Percentiles rank a stretch among this genome's conserved stretches.
Conservation (phyloP, 192 early-diverging fungal species). For the Linnemannia exigua region DNA sequence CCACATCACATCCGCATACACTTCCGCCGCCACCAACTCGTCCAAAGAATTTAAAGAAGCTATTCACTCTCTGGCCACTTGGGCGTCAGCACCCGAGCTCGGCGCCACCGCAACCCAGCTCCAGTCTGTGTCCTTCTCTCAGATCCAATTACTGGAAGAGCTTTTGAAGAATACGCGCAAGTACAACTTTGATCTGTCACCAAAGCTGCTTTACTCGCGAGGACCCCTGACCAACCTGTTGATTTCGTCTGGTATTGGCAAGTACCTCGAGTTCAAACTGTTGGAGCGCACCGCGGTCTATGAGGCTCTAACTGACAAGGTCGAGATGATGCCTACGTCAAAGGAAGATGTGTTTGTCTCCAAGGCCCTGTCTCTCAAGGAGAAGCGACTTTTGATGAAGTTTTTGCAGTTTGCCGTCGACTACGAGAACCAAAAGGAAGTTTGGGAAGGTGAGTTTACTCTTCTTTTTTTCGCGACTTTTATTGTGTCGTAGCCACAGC, state of each 20-base stretch:
- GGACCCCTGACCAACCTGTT: constrained; percentile 82
- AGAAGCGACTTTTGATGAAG: constrained; percentile 94
- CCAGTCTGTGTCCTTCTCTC: constrained; percentile 17
- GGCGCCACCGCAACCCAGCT: constrained; percentile 17
- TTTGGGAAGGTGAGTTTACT: constrained; percentile 56
- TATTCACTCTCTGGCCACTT: constrained; percentile 30
- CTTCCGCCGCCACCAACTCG: background rate
- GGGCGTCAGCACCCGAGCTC: constrained; percentile 21
- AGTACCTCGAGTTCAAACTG: constrained; percentile 91
- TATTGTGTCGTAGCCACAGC: background rate
- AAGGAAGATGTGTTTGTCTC: constrained; percentile 95
- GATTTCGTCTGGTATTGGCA: constrained; percentile 82
- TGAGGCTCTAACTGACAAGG: constrained; percentile 44
- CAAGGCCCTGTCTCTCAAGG: constrained; percentile 78
- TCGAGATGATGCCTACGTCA: constrained; percentile 80
- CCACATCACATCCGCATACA: constrained; percentile 27
- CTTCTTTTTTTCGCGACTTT: constrained; percentile 10
- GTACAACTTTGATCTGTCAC: constrained; percentile 78
- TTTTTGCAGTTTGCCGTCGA: constrained; percentile 79
- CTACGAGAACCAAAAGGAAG: constrained; percentile 55
- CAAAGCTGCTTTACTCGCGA: constrained; percentile 77
- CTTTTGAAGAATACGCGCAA: constrained; percentile 65
- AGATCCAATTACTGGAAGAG: constrained; percentile 46
- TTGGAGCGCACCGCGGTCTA: constrained; percentile 79
- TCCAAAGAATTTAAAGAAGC: constrained; percentile 52